Evolutionary conservation across 2,329 filamentous ascomycete species (phyloP).

Genomic region (Cercospora brassicicola): DNA sequence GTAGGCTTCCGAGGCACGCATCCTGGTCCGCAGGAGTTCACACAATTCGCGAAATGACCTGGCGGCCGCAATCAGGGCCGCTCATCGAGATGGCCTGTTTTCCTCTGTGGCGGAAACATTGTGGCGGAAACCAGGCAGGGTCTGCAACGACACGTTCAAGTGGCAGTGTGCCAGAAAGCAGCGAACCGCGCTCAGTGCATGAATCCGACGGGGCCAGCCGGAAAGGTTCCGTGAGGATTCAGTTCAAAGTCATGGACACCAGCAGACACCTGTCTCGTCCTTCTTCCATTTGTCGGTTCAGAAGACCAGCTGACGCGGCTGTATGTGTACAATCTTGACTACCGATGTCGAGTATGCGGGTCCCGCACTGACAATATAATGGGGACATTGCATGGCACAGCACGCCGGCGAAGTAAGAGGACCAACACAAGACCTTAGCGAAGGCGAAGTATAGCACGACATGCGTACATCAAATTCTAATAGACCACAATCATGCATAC

Average conservation of each 20-base stretch:
- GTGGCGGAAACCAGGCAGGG: background rate
- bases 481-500: background rate
- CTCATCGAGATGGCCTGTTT: background rate
- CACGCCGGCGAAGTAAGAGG: background rate
- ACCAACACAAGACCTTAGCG: background rate
- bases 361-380: background rate
- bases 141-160: background rate
- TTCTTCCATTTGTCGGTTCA: background rate
- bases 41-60: background rate
- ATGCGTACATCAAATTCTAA: background rate
- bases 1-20: constrained; percentile 1
- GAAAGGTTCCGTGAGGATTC: background rate
- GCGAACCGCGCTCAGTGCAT: background rate
- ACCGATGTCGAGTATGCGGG: background rate
- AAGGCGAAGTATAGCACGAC: background rate
- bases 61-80: background rate
- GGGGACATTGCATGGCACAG: background rate
- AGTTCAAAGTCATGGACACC: background rate
- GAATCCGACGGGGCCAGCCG: background rate
- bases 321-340: background rate
- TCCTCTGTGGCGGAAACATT: background rate
- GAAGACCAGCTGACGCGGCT: background rate
- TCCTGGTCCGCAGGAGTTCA: constrained; percentile 6
- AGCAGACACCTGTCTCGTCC: background rate
- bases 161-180: background rate